Conservation (phyloP, 2,329 filamentous ascomycete genomes). For the Penicillium sp. region DNA sequence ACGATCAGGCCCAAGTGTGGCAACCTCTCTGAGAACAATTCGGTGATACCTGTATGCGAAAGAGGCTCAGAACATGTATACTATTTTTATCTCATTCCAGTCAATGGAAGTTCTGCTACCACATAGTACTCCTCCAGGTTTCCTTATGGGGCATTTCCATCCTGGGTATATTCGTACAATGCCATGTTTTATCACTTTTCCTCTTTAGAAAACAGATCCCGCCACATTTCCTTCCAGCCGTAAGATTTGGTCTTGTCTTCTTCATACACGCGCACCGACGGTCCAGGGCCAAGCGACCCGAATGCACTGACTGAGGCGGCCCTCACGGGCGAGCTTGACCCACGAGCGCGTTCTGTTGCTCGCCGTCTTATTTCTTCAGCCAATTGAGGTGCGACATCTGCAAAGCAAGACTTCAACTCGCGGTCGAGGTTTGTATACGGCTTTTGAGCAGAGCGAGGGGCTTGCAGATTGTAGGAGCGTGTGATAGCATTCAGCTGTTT, state of each 20-base stretch:
- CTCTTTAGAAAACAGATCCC: slow-evolving; percentile 64
- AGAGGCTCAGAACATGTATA: neutral
- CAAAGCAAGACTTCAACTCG: slow-evolving; percentile 78
- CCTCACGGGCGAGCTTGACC: slow-evolving; percentile 29
- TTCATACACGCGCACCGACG: slow-evolving; percentile 67
- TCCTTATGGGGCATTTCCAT: neutral
- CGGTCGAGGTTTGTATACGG: slow-evolving; percentile 84
- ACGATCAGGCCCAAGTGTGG: neutral
- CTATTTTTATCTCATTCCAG: neutral
- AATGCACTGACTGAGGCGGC: slow-evolving; percentile 55
- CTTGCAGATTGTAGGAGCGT: slow-evolving; percentile 92
- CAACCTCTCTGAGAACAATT: neutral
- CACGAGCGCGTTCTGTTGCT: slow-evolving; percentile 52
- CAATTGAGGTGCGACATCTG: slow-evolving; percentile 78
- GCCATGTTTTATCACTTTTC: neutral
- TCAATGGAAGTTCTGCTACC: neutral
- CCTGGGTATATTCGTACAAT: neutral
- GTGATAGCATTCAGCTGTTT: slow-evolving; percentile 76
- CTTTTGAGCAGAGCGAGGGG: slow-evolving; percentile 87
- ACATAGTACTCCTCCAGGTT: neutral
- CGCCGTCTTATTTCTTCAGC: slow-evolving; percentile 71
- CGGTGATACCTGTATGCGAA: neutral
- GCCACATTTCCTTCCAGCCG: slow-evolving; percentile 87
- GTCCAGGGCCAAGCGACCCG: slow-evolving; percentile 56
- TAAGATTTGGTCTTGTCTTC: slow-evolving; percentile 71